Conservation (phyloP, 495 filamentous ascomycete species). For the Elasticomyces elasticus region DNA sequence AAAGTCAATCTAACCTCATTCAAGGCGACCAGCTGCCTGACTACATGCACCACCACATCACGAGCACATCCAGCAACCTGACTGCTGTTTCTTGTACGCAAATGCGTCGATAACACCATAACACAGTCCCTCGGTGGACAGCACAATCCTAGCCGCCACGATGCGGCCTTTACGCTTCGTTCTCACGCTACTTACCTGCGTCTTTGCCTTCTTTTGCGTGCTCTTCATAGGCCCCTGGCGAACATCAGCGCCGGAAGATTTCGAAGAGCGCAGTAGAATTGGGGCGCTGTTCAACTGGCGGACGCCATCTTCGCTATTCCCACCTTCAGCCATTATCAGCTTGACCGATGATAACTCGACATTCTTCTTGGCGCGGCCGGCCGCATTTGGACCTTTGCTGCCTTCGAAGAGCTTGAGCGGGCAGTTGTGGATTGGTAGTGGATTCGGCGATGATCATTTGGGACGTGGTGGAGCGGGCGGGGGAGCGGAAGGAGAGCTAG, state of each 20-base stretch:
- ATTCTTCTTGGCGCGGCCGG: slow-evolving; percentile 85
- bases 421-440: slow-evolving; percentile 81
- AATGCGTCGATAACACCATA: background rate
- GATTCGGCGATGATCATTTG: slow-evolving; percentile 66
- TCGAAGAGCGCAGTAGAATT: slow-evolving; percentile 24
- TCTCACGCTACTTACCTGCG: slow-evolving; percentile 28
- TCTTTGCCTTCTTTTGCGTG: slow-evolving; percentile 27
- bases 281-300: slow-evolving; percentile 54
- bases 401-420: slow-evolving; percentile 68
- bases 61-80: background rate
- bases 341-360: slow-evolving; percentile 97
- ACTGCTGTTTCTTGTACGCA: background rate
- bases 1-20: too few species aligned
- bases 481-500: slow-evolving; percentile 72
- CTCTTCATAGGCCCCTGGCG: slow-evolving; percentile 26
- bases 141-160: background rate
- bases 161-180: slow-evolving; percentile 36
- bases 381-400: slow-evolving; percentile 79
- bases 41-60: background rate
- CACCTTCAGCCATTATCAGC: slow-evolving; percentile 87
- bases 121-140: background rate
- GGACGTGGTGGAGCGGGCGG: slow-evolving; percentile 42
- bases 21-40: too few species aligned
- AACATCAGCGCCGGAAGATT: background rate
- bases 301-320: slow-evolving; percentile 70